Conservation (phyloP, 2,329 filamentous ascomycete genomes). For the Lachnellula hyalina region DNA sequence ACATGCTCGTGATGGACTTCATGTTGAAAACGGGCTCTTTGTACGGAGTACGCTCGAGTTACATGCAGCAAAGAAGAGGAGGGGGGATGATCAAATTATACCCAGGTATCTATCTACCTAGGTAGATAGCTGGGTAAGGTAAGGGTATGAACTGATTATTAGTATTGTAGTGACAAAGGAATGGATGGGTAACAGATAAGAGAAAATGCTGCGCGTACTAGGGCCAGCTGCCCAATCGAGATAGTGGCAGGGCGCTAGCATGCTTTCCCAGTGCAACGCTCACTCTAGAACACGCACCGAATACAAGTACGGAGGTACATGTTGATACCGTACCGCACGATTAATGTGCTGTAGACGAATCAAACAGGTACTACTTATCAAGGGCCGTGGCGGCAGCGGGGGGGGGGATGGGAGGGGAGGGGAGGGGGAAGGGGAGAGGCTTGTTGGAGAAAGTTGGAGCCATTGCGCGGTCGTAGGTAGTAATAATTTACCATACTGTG, state of each 20-base stretch:
- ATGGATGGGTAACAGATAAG: constrained; percentile 5
- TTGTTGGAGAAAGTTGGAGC: background rate
- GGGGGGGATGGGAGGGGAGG: too few relatives aligned
- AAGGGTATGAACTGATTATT: background rate
- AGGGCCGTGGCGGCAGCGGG: too few relatives aligned
- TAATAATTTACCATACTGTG: background rate
- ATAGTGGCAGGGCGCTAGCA: background rate
- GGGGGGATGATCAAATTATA: background rate
- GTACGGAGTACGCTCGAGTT: background rate
- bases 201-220: background rate
- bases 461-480: background rate
- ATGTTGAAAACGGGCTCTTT: background rate
- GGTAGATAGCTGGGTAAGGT: too few relatives aligned
- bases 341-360: background rate
- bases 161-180: background rate
- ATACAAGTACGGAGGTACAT: background rate
- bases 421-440: too few relatives aligned
- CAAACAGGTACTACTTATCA: background rate
- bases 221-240: background rate
- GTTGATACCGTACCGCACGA: background rate
- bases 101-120: too few relatives aligned
- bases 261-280: background rate
- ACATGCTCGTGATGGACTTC: constrained; percentile 17
- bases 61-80: background rate
- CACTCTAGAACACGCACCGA: background rate